Evolutionary conservation across 2,329 filamentous ascomycete species (phyloP), one percentile per base, ranked within the genome.

Genomic region (Alternaria dauci): DNA sequence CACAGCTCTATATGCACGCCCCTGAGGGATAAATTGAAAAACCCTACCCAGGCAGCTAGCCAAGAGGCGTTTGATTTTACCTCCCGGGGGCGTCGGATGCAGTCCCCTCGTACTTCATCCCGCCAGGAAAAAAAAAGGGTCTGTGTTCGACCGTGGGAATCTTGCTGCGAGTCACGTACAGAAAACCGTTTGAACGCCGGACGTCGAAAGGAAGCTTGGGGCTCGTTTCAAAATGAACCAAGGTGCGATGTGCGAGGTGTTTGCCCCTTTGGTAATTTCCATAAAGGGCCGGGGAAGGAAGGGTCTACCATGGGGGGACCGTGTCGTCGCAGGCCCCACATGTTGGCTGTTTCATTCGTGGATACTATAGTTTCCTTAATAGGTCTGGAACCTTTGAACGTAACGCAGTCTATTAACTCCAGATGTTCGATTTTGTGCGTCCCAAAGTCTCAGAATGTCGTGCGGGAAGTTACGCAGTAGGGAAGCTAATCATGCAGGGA

Each of bases 221-320:
- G 32, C 9, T 38, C 20, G 46, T 38, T 50, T 50, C 32, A 25
- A 36, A 36, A 50, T 16, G 32, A 50, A 26, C 46, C 20, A 36
- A 50, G 46, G 25, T 50, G 30, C n/a, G 46, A 36, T 26, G 32
- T 50, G 46, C 46, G 32, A 38, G 20, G 46, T 38, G 20, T 50
- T 36, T 50, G 32, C 32, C 46, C 46, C 46, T 50, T 50, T 50
- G 20, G 3, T 38, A 50, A 50, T 50, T 18, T 50, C 20, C 20
- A 38, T 5, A 36, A 50, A 25, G 32, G 30, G 30, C 20, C 20
- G 32, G 46, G 32, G 46, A 8, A 50, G 32, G 32, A 8, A 50
- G 32, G 46, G 46, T 50, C 20, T 50, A 50, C 30, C 46, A 38
- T 20, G 20, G 46, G 20, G 8, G 25, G 32, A 9, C 23, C 14